These are phyloP conservation scores for Durotheca rogersii DNA, from an alignment of 495 filamentous ascomycete species.

Conservation along the genomic window DNA sequence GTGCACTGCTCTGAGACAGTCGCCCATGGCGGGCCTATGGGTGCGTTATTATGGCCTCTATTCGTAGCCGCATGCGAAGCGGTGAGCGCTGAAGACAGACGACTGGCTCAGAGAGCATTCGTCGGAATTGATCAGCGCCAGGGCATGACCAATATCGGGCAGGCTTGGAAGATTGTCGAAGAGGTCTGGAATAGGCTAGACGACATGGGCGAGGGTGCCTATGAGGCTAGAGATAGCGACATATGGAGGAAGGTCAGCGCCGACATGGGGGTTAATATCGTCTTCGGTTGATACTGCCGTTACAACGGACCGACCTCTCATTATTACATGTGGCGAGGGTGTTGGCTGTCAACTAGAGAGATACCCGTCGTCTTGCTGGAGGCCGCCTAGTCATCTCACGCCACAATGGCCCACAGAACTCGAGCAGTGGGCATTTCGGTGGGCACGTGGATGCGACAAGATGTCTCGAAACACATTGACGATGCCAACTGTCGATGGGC, in stretches of 20 bases:
- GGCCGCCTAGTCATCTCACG: not conserved
- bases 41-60: slow-evolving; percentile 61
- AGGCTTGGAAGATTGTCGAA: slow-evolving; percentile 57
- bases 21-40: slow-evolving; percentile 55
- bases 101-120: slow-evolving; percentile 50
- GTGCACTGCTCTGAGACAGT: slow-evolving; percentile 55
- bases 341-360: too few species aligned
- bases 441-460: not conserved
- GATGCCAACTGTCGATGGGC: not conserved
- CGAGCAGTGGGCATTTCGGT: not conserved
- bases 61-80: slow-evolving; percentile 62
- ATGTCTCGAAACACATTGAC: slow-evolving; percentile 1
- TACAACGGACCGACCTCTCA: too few species aligned
- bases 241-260: slow-evolving; percentile 52
- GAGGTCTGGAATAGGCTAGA: slow-evolving; percentile 57
- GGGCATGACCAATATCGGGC: slow-evolving; percentile 62
- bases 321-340: too few species aligned
- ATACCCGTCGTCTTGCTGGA: not conserved
- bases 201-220: slow-evolving; percentile 33
- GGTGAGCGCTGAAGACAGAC: slow-evolving; percentile 39
- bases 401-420: not conserved
- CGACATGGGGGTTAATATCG: slow-evolving; percentile 53
- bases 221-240: slow-evolving; percentile 21
- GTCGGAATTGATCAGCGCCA: slow-evolving; percentile 51
- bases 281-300: slow-evolving; percentile 49